These are phyloP conservation scores for Colletotrichum sublineola DNA, from an alignment of 2,329 filamentous ascomycete genomes.

Conservation along the genomic window DNA sequence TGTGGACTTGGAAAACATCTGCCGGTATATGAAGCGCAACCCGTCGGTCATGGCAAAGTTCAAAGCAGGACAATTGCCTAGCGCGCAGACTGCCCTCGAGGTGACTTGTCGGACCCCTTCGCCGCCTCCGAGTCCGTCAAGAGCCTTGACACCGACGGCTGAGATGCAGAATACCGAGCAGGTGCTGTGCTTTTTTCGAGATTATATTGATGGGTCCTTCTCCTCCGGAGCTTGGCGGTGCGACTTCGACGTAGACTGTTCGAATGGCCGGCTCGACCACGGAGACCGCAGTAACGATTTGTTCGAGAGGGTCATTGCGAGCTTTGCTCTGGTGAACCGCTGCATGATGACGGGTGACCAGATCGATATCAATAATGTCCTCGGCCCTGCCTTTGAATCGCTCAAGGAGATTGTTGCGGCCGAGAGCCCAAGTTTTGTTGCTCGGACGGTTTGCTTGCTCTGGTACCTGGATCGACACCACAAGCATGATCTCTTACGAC, in stretches of 20 bases:
- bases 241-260: constrained; percentile 50
- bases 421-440: constrained; percentile 52
- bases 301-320: constrained; percentile 53
- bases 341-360: constrained; percentile 52
- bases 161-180: constrained; percentile 48
- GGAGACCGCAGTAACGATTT: constrained; percentile 51
- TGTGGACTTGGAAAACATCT: constrained; percentile 56
- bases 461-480: constrained; percentile 53
- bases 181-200: constrained; percentile 47
- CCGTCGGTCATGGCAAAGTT: constrained; percentile 52
- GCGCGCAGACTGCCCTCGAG: constrained; percentile 49
- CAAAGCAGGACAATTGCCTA: constrained; percentile 49
- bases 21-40: constrained; percentile 57
- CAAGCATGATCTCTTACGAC: constrained; percentile 50
- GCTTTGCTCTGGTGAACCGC: constrained; percentile 51
- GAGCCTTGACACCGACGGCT: constrained; percentile 43
- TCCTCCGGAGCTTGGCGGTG: constrained; percentile 47
- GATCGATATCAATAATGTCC: constrained; percentile 49
- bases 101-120: constrained; percentile 52
- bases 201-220: constrained; percentile 50
- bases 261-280: constrained; percentile 41
- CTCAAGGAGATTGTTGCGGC: constrained; percentile 51
- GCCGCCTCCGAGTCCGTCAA: constrained; percentile 45
- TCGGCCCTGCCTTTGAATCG: constrained; percentile 53
- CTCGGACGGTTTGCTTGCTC: constrained; percentile 51